Conservation (phyloP, 179 eudicot species). For the Beta corolliflora region DNA sequence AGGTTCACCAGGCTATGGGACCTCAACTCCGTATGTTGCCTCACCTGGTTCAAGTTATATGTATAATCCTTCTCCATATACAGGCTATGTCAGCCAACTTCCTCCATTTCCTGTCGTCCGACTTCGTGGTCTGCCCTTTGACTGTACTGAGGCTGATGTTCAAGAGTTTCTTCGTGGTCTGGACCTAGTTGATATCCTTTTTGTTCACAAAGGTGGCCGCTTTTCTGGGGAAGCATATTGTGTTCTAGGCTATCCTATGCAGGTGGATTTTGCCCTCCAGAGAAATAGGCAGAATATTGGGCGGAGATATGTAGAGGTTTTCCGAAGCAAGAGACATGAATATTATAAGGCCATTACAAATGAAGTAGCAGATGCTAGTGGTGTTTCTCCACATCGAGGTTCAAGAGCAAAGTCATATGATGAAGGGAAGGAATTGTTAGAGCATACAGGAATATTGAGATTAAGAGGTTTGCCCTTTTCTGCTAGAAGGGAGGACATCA, state of each 20-base stretch:
- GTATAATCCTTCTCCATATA: slow-evolving; percentile 57
- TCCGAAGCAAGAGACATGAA: slow-evolving; percentile 73
- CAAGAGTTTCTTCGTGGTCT: slow-evolving; percentile 79
- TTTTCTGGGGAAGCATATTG: slow-evolving; percentile 89
- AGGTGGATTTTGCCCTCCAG: slow-evolving; percentile 85
- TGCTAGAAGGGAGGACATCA: slow-evolving; percentile 64
- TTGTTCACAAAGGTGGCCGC: slow-evolving; percentile 76
- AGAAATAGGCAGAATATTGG: slow-evolving; percentile 92
- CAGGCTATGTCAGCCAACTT: slow-evolving; percentile 51
- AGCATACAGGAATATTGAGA: slow-evolving; percentile 72
- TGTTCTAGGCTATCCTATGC: slow-evolving; percentile 82
- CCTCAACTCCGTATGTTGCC: slow-evolving; percentile 35
- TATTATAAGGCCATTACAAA: slow-evolving; percentile 81
- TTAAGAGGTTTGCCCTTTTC: slow-evolving; percentile 87
- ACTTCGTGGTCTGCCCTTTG: slow-evolving; percentile 94
- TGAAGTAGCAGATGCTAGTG: slow-evolving; percentile 67
- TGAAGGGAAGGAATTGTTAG: slow-evolving; percentile 60
- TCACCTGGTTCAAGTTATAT: slow-evolving; percentile 58
- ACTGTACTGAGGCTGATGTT: slow-evolving; percentile 77
- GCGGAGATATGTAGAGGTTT: slow-evolving; percentile 90
- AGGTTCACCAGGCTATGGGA: slow-evolving; percentile 44
- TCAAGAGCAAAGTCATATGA: slow-evolving; percentile 67
- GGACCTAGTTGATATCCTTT: slow-evolving; percentile 74
- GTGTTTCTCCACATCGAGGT: slow-evolving; percentile 65
- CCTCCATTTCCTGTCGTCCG: slow-evolving; percentile 87